Percentiles rank a stretch among this genome's conserved stretches.
Conservation (phyloP, 164 flowering plant genomes). For the Umbilicus rupestris region DNA sequence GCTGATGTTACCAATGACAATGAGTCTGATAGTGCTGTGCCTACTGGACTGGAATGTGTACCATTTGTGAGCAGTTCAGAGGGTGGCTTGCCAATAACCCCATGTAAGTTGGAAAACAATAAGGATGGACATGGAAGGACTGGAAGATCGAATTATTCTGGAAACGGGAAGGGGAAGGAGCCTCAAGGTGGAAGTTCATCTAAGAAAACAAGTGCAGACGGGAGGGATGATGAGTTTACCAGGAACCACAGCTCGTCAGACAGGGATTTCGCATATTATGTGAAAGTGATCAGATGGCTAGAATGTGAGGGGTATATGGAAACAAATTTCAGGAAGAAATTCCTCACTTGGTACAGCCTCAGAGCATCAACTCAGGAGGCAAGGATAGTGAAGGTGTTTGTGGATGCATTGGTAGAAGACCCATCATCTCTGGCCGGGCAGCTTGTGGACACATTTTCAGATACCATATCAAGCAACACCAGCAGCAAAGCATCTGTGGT, state of each 20-base stretch:
- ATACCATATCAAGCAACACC: slow-evolving; percentile 28
- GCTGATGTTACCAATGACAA: slow-evolving; percentile 33
- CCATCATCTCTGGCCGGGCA: slow-evolving; percentile 78
- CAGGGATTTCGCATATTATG: slow-evolving; percentile 63
- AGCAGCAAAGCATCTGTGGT: slow-evolving; percentile 30
- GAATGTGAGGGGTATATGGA: slow-evolving; percentile 81
- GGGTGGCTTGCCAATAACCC: slow-evolving; percentile 52
- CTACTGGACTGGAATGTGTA: slow-evolving; percentile 30
- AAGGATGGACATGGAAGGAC: slow-evolving; percentile 37
- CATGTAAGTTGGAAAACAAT: slow-evolving; percentile 47
- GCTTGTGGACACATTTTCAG: slow-evolving; percentile 72
- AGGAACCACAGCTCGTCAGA: slow-evolving; percentile 27
- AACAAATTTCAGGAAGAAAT: slow-evolving; percentile 68
- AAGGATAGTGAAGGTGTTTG: slow-evolving; percentile 63
- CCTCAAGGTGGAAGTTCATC: slow-evolving; percentile 37
- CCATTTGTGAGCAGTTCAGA: slow-evolving; percentile 62
- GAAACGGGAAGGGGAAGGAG: slow-evolving; percentile 29
- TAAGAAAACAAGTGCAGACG: slow-evolving; percentile 25
- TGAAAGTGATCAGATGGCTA: slow-evolving; percentile 63
- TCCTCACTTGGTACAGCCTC: slow-evolving; percentile 90
- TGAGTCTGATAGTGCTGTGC: slow-evolving; percentile 25
- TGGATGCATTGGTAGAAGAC: slow-evolving; percentile 67
- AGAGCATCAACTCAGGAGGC: slow-evolving; percentile 65
- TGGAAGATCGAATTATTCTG: slow-evolving; percentile 31
- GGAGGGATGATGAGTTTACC: slow-evolving; percentile 20